A percentile compares a stretch with the other conserved stretches of the same genome.
Evolutionary conservation across 441 rosid species (phyloP).

Genomic region (Pelargonium myrrhifolium): DNA sequence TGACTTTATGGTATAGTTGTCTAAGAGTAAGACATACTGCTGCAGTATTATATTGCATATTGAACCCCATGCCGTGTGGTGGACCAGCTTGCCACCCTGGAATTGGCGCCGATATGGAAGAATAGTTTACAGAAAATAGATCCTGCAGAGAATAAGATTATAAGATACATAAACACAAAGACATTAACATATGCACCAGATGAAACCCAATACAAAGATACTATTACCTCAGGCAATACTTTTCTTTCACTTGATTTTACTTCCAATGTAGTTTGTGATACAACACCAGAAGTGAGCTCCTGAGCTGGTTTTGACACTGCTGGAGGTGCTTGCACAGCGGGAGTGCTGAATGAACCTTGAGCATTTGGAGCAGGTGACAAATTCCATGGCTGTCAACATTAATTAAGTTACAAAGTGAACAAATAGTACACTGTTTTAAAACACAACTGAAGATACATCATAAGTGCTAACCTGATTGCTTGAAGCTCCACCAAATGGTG

Average conservation of each 20-base stretch:
- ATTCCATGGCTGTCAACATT: constrained; percentile 55
- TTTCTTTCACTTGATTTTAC: constrained; percentile 49
- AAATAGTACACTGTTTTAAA: not conserved
- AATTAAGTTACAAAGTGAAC: constrained; percentile 8
- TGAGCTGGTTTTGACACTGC: constrained; percentile 23
- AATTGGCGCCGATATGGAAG: constrained; percentile 42
- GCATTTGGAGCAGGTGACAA: constrained; percentile 31
- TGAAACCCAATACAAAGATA: not conserved
- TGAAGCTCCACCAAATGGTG: constrained; percentile 34
- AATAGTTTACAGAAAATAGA: constrained; percentile 58
- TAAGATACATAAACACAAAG: not conserved
- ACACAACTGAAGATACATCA: constrained; percentile 2
- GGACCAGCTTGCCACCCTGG: constrained; percentile 75
- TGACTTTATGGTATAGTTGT: constrained; percentile 5
- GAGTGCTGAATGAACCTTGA: constrained; percentile 34
- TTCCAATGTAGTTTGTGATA: constrained; percentile 35
- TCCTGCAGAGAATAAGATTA: constrained; percentile 43
- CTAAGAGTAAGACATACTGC: constrained; percentile 34
- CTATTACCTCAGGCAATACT: constrained; percentile 70
- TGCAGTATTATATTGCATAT: constrained; percentile 53
- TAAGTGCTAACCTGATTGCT: constrained; percentile 50
- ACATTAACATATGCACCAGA: constrained; percentile 1
- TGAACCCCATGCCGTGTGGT: constrained; percentile 50
- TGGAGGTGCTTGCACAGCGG: constrained; percentile 39
- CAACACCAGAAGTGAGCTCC: constrained; percentile 28